A percentile compares a stretch with the other conserved stretches of the same genome.
These are phyloP conservation scores for Populus hybrid DNA, from an alignment of 441 rosid genomes.

Conservation along the genomic window DNA sequence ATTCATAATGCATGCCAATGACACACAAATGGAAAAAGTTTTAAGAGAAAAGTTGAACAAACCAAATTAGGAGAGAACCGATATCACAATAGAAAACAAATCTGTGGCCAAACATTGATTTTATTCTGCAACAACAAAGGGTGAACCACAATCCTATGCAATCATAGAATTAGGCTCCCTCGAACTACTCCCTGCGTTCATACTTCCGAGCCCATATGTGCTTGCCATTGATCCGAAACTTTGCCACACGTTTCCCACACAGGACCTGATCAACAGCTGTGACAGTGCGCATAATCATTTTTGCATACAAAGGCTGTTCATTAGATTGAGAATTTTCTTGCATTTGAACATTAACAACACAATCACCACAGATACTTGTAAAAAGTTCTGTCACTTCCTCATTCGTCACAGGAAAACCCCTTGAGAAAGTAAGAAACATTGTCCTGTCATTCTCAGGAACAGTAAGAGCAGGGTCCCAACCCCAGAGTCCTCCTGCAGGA, in stretches of 20 bases:
- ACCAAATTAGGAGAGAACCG: not conserved
- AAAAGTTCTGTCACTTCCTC: slow-evolving; percentile 48
- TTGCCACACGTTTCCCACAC: slow-evolving; percentile 36
- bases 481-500: slow-evolving; percentile 44
- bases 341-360: slow-evolving; percentile 47
- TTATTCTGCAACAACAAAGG: not conserved
- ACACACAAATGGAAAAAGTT: not conserved
- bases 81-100: not conserved
- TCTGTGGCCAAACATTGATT: not conserved
- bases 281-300: slow-evolving; percentile 37
- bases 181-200: slow-evolving; percentile 38
- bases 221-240: slow-evolving; percentile 49
- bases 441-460: slow-evolving; percentile 55
- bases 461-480: slow-evolving; percentile 35
- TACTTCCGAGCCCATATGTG: slow-evolving; percentile 77
- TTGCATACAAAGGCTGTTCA: slow-evolving; percentile 46
- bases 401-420: slow-evolving; percentile 55
- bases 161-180: not conserved
- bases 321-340: slow-evolving; percentile 18
- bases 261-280: slow-evolving; percentile 47
- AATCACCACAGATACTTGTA: slow-evolving; percentile 28
- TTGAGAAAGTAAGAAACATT: slow-evolving; percentile 66
- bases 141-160: not conserved
- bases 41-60: not conserved
- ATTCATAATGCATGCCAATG: too few relatives aligned